Evolutionary conservation across 176 grass and related monocot genomes (phyloP).

Genomic region (Raddia distichophylla): DNA sequence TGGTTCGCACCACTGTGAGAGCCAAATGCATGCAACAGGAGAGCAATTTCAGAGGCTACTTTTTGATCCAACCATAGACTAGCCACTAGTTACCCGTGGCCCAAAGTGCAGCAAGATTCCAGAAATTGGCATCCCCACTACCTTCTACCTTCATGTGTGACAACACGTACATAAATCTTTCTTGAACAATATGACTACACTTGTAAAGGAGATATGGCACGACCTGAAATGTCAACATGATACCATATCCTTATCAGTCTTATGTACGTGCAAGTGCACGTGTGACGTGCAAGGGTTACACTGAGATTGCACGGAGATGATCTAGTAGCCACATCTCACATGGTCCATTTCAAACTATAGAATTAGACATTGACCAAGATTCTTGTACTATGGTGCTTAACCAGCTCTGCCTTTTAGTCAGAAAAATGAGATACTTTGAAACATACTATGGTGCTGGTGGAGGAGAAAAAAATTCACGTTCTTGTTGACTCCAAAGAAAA

Average conservation of each 20-base stretch:
- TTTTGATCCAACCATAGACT: slow-evolving; percentile 39
- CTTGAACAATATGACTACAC: slow-evolving; percentile 39
- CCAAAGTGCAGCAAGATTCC: slow-evolving; percentile 19
- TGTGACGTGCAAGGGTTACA: slow-evolving; percentile 35
- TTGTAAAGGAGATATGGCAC: slow-evolving; percentile 26
- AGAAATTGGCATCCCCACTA: slow-evolving; percentile 53
- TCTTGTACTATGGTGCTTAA: not conserved
- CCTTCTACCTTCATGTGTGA: slow-evolving; percentile 45
- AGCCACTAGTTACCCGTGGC: slow-evolving; percentile 28
- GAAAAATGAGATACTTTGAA: slow-evolving; percentile 29
- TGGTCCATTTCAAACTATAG: slow-evolving; percentile 18
- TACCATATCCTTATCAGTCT: slow-evolving; percentile 33
- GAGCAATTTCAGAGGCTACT: slow-evolving; percentile 29
- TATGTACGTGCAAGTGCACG: slow-evolving; percentile 8
- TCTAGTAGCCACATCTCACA: slow-evolving; percentile 17
- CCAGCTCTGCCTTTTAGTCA: slow-evolving; percentile 14
- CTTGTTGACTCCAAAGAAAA: slow-evolving; percentile 30
- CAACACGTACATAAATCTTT: slow-evolving; percentile 32
- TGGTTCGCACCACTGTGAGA: slow-evolving; percentile 25
- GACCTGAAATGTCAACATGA: slow-evolving; percentile 43
- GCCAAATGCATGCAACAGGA: slow-evolving; percentile 52
- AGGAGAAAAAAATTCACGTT: slow-evolving; percentile 13
- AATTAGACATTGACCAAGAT: slow-evolving; percentile 5
- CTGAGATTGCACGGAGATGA: slow-evolving; percentile 28
- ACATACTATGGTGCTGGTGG: slow-evolving; percentile 1